Conservation (phyloP, 495 filamentous ascomycete genomes). For the Entonaema liquescens region DNA sequence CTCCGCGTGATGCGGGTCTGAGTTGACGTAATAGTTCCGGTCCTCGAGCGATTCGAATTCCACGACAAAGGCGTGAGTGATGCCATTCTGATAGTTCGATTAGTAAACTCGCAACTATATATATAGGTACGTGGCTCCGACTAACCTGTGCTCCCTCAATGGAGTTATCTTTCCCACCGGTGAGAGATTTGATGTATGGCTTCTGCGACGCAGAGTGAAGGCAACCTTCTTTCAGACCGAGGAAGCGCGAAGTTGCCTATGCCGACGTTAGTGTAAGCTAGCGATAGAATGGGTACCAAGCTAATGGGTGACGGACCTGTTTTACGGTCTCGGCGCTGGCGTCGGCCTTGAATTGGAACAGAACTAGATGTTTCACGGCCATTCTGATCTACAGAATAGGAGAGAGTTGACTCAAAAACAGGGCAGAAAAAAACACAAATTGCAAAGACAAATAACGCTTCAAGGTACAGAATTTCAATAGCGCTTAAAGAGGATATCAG, state of each 20-base stretch:
- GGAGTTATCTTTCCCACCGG: conserved; percentile 71
- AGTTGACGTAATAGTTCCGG: conserved; percentile 62
- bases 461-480: not conserved
- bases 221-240: conserved; percentile 56
- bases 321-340: conserved; percentile 52
- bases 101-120: conserved; percentile 4
- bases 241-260: conserved; percentile 42
- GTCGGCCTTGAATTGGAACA: conserved; percentile 68
- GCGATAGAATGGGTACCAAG: no score
- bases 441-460: not conserved
- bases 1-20: conserved; percentile 59
- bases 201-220: conserved; percentile 57
- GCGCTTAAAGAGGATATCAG: not conserved
- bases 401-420: no score
- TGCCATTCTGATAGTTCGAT: conserved; percentile 52
- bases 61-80: conserved; percentile 68
- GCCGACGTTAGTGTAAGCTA: not conserved
- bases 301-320: conserved; percentile 59
- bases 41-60: conserved; percentile 68
- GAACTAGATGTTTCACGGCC: conserved; percentile 67
- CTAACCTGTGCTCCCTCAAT: conserved; percentile 69
- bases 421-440: no score
- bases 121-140: not conserved
- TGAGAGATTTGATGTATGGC: conserved; percentile 67
- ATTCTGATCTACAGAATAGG: conserved; percentile 52